Evolutionary conservation across 2,329 filamentous ascomycete genomes (phyloP), one percentile per base, ranked within the genome.

Genomic region (Aspergillus carbonarius): DNA sequence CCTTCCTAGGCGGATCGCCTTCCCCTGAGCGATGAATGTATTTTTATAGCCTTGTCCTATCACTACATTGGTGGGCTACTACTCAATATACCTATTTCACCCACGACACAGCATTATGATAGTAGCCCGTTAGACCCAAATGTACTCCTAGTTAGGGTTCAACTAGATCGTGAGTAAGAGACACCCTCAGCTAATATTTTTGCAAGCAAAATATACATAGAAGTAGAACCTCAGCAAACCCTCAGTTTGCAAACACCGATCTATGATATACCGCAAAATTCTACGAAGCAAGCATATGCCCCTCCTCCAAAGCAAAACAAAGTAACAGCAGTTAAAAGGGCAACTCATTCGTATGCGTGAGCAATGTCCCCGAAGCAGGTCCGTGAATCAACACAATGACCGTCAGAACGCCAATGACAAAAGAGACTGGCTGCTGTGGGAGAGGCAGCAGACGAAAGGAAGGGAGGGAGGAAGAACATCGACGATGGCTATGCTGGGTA

Each of bases 401-500:
- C 52, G 44, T 17, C 25, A 32, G 35, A 54, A 55, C 40, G 46
- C 52, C 52, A 35, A 23, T 47, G 30, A 47, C 37, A 51, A 30
- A 48, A 20, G 30, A 47, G 34, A 53, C 8, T 32, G 17, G 48
- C 30, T 17, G 27, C 46, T 9, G 25, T 25, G 44, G 15, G n/a
- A 1, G 1, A 12, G 17, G 13, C 39, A 15, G 37, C 27, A 32
- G 32, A 46, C 17, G 27, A 13, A 7, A 44, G 17, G 51, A 54
- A 52, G 25, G n/a, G 32, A 48, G 44, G 12, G 30, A 25, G 25
- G 6, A 37, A 37, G 39, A 35, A 54, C 37, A 55, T 25, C 32
- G 46, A 49, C 20, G 55, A 56, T 52, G 52, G 59, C 59, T 55
- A 61, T 61, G 59, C 59, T 58, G 55, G 58, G 58, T 58, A 58